phyloP scores from a whole-genome alignment of 2,329 filamentous ascomycete species.

The Phialophora expanda region DNA sequence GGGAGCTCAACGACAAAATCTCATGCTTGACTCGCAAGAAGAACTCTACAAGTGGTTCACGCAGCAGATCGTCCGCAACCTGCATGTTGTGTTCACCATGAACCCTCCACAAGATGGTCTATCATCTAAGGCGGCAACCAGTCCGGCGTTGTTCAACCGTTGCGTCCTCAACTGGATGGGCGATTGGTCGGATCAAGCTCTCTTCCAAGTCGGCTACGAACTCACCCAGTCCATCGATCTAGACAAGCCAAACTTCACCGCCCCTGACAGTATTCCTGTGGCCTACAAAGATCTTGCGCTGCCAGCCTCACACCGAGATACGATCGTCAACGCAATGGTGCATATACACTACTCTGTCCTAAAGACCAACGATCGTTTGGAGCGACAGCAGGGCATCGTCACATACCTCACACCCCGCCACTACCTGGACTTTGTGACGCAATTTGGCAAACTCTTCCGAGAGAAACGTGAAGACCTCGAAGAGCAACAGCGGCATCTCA shows the following conservation, averaged over 20 bases:
- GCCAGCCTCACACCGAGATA: constrained; percentile 86
- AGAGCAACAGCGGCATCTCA: constrained; percentile 97
- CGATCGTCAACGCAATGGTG: constrained; percentile 97
- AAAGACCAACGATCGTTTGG: constrained; percentile 82
- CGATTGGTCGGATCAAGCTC: constrained; percentile 98
- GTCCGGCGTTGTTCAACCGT: constrained; percentile 97
- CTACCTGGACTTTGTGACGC: constrained; percentile 96
- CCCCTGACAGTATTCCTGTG: constrained; percentile 89
- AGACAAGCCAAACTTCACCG: constrained; percentile 81
- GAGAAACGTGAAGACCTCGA: constrained; percentile 98
- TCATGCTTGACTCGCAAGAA: constrained; percentile 95
- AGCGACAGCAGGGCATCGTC: constrained; percentile 87
- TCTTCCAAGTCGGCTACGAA: constrained; percentile 96
- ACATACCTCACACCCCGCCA: constrained; percentile 96
- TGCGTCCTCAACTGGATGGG: constrained; percentile 99
- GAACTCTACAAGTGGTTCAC: constrained; percentile 99
- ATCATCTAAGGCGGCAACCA: constrained; percentile 94
- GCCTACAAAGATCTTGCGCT: constrained; percentile 84
- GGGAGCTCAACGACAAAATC: constrained; percentile 91
- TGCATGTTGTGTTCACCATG: constrained; percentile 99
- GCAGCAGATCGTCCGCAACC: constrained; percentile 96
- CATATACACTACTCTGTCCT: constrained; percentile 96
- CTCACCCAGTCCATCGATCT: constrained; percentile 96
- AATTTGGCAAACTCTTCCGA: constrained; percentile 96
- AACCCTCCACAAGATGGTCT: constrained; percentile 96